Evolutionary conservation across 2,329 filamentous ascomycete genomes (phyloP).

Genomic region (Dothistroma pini): DNA sequence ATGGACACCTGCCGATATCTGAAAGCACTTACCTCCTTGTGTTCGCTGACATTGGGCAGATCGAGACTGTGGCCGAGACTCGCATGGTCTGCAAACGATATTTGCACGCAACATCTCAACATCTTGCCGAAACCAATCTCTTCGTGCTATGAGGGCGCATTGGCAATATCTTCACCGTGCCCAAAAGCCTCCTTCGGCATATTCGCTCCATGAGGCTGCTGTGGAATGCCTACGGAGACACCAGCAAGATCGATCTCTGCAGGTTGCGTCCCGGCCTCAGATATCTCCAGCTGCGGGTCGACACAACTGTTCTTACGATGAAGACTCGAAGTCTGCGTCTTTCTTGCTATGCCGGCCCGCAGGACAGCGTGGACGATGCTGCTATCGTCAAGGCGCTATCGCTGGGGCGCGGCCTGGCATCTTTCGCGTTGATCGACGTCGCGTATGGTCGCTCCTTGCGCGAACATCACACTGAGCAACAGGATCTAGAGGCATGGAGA

Average conservation of each 20-base stretch:
- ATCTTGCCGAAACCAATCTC: conserved; percentile 3
- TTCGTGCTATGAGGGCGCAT: neutral
- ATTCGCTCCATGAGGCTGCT: neutral
- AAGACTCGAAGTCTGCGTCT: neutral
- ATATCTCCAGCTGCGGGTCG: neutral
- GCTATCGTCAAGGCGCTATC: neutral
- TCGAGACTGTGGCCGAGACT: neutral
- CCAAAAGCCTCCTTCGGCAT: neutral
- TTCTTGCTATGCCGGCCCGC: neutral
- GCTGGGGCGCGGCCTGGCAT: neutral
- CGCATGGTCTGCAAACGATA: conserved; percentile 4
- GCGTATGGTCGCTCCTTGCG: neutral
- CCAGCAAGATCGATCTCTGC: neutral
- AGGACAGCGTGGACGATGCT: neutral
- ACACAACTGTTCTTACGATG: neutral
- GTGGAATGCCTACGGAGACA: neutral
- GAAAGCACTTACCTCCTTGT: neutral
- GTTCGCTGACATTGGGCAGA: neutral
- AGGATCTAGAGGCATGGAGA: neutral
- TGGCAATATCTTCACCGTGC: neutral
- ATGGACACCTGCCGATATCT: neutral
- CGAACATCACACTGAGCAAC: neutral
- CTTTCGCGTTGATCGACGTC: neutral
- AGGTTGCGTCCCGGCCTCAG: neutral
- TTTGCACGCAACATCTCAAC: conserved; percentile 1